Percentiles rank a stretch among this genome's conserved stretches.
Conservation (phyloP, 2,329 filamentous ascomycete genomes). For the Aspergillus candidus region DNA sequence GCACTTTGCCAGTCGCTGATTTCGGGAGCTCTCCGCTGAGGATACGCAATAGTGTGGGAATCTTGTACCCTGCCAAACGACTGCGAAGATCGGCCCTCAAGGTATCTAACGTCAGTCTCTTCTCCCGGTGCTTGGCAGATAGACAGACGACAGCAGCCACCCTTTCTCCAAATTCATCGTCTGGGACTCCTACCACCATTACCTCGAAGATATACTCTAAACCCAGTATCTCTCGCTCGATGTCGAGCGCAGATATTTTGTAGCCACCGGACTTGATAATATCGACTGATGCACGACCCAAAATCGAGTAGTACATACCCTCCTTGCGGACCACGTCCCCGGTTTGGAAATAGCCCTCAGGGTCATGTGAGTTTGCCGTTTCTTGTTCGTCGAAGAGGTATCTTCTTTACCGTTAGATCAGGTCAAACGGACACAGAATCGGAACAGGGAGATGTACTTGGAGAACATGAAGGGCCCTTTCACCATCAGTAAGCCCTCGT, state of each 20-base stretch:
- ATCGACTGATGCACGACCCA: constrained; percentile 49
- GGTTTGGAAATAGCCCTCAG: constrained; percentile 43
- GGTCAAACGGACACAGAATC: too few relatives aligned
- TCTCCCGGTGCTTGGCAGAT: constrained; percentile 19
- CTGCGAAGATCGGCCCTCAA: constrained; percentile 34
- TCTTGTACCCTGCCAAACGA: constrained; percentile 73
- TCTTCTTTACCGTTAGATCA: too few relatives aligned
- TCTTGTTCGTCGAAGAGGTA: constrained; percentile 38
- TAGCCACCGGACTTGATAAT: constrained; percentile 53
- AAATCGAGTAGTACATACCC: constrained; percentile 44
- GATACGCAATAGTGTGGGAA: constrained; percentile 76
- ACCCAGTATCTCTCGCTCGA: constrained; percentile 50
- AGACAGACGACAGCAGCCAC: constrained; percentile 45
- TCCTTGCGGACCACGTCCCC: constrained; percentile 37
- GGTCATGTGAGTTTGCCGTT: constrained; percentile 38
- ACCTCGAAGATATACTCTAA: constrained; percentile 48
- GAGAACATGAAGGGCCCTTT: constrained; percentile 34
- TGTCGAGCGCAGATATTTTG: constrained; percentile 51
- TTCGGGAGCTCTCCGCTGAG: constrained; percentile 51
- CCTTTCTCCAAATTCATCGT: constrained; percentile 50
- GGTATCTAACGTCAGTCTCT: constrained; percentile 18
- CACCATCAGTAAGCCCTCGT: constrained; percentile 45
- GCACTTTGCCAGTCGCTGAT: constrained; percentile 76
- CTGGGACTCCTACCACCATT: constrained; percentile 49
- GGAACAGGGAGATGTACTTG: constrained; percentile 27